Evolutionary conservation across 2,329 filamentous ascomycete genomes (phyloP).

Genomic region (Aspergillus clavatus): DNA sequence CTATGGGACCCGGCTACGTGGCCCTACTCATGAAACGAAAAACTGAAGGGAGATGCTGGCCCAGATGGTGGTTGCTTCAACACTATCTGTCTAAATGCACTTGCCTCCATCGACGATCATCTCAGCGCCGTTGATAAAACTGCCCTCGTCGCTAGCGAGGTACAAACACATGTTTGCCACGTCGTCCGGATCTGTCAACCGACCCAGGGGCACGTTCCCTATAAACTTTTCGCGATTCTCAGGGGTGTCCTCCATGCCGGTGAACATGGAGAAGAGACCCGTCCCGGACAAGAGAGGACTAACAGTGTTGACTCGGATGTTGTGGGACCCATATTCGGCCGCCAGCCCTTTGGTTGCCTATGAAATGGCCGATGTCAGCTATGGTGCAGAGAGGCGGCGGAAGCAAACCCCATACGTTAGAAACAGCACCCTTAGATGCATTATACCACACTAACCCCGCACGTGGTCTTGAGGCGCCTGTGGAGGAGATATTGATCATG

Average conservation of each 20-base stretch:
- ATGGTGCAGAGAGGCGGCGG: neutral
- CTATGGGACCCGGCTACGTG: slow-evolving; percentile 22
- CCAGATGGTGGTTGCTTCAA: neutral
- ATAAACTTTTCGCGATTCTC: slow-evolving; percentile 44
- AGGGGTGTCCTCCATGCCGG: slow-evolving; percentile 41
- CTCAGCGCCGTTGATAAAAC: slow-evolving; percentile 68
- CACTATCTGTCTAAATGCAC: slow-evolving; percentile 33
- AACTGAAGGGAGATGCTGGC: neutral
- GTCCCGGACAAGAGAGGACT: slow-evolving; percentile 65
- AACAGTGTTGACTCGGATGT: slow-evolving; percentile 69
- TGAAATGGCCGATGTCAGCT: neutral
- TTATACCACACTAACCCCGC: slow-evolving; percentile 46
- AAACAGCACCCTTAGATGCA: slow-evolving; percentile 42
- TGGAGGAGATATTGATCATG: slow-evolving; percentile 44
- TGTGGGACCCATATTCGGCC: slow-evolving; percentile 65
- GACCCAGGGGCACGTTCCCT: slow-evolving; percentile 41
- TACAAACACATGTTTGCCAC: slow-evolving; percentile 68
- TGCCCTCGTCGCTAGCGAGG: slow-evolving; percentile 65
- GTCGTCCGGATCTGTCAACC: slow-evolving; percentile 49
- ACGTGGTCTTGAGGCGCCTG: slow-evolving; percentile 39
- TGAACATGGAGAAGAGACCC: slow-evolving; percentile 51
- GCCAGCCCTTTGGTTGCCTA: slow-evolving; percentile 64
- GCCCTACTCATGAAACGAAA: neutral
- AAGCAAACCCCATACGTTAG: slow-evolving; percentile 32
- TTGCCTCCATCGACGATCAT: slow-evolving; percentile 59